Conservation (phyloP, 441 rosid genomes). For the Aquilaria agallochum region DNA sequence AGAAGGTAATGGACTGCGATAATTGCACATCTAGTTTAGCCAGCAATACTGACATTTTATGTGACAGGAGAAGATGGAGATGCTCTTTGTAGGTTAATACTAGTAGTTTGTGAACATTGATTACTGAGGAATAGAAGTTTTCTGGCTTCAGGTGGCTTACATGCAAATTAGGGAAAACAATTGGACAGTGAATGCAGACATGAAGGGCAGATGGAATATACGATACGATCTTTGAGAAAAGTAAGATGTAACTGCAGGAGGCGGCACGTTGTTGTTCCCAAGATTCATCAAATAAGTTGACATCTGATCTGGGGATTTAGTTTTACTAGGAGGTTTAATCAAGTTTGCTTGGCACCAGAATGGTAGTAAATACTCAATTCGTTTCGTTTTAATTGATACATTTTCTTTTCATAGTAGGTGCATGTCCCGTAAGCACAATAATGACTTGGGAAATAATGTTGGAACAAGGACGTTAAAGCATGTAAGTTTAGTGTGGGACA, state of each 20-base stretch:
- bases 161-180: conserved; percentile 89
- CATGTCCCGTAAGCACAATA: background rate
- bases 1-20: conserved; percentile 45
- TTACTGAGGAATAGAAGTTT: background rate
- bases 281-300: conserved; percentile 11
- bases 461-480: too few relatives aligned
- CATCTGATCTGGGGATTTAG: conserved; percentile 12
- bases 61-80: too few relatives aligned
- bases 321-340: conserved; percentile 1
- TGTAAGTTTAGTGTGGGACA: too few relatives aligned
- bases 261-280: background rate
- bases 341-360: conserved; percentile 15
- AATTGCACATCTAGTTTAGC: background rate
- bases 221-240: conserved; percentile 66
- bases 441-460: too few relatives aligned
- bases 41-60: too few relatives aligned
- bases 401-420: background rate
- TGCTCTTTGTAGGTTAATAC: too few relatives aligned
- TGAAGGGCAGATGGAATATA: conserved; percentile 77
- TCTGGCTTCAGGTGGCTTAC: conserved; percentile 63
- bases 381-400: background rate
- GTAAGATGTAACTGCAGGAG: conserved; percentile 21
- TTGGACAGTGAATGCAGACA: conserved; percentile 79
- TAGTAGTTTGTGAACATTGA: background rate
- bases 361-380: conserved; percentile 4